These are phyloP conservation scores for Danielozyma ontarioensis DNA, from an alignment of 805 yeast genomes.

Conservation along the genomic window DNA sequence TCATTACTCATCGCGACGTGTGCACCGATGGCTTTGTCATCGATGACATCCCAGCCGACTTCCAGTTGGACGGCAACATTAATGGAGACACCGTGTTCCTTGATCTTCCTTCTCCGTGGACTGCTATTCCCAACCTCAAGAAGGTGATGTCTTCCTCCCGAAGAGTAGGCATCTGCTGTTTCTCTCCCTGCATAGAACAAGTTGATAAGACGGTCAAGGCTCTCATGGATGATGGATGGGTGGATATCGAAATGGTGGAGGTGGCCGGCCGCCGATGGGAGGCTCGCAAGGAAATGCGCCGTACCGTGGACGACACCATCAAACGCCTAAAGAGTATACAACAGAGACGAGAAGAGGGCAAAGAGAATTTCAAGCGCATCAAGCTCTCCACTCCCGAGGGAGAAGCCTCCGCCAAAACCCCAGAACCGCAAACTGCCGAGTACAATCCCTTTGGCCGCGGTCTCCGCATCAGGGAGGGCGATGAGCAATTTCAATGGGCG, in stretches of 20 bases:
- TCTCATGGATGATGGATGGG: conserved; percentile 75
- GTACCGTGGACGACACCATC: conserved; percentile 71
- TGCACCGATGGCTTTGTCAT: conserved; percentile 80
- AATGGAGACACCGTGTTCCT: conserved; percentile 74
- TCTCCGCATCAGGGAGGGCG: conserved; percentile 80
- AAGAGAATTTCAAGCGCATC: conserved; percentile 37
- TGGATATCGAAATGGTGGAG: conserved; percentile 85
- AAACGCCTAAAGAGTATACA: conserved; percentile 77
- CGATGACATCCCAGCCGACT: conserved; percentile 23
- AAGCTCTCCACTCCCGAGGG: conserved; percentile 1
- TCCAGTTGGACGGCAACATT: conserved; percentile 22
- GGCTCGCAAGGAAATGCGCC: conserved; percentile 82
- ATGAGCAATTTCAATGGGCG: conserved; percentile 70
- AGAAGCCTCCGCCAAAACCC: neutral
- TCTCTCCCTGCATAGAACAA: conserved; percentile 97
- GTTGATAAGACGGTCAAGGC: conserved; percentile 82
- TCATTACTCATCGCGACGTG: conserved; percentile 85
- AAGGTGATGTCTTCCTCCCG: conserved; percentile 49
- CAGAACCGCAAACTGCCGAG: conserved; percentile 1
- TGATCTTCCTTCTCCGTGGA: conserved; percentile 97
- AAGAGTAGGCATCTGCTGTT: conserved; percentile 79
- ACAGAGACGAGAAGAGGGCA: conserved; percentile 57
- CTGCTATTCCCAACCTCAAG: conserved; percentile 74
- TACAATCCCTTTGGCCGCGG: conserved; percentile 96
- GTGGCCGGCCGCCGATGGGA: conserved; percentile 83